phyloP scores from a whole-genome alignment of 768 basidiomycete genomes.

The Boletus edulis region DNA sequence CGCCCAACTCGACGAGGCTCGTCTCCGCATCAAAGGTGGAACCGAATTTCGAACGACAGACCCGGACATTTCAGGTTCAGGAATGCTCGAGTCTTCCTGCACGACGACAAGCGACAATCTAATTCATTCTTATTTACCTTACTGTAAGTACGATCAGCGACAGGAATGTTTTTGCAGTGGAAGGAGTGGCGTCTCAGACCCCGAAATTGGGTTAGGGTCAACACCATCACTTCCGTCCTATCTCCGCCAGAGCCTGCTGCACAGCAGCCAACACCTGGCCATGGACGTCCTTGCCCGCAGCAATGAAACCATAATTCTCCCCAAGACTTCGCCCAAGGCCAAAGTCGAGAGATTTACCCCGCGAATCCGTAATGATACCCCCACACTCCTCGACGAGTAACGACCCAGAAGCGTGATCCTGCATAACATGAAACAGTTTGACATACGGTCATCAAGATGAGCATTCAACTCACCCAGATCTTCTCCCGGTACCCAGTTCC shows the following conservation, averaged over 20 bases:
- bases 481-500: conserved; percentile 84
- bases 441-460: too few species aligned
- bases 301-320: conserved; percentile 86
- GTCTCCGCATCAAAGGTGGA: too few species aligned
- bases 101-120: too few species aligned
- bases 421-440: neutral
- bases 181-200: neutral
- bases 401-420: conserved; percentile 91
- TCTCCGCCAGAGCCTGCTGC: conserved; percentile 46
- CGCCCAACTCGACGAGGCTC: neutral
- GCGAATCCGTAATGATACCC: conserved; percentile 82
- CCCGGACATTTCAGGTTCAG: too few species aligned
- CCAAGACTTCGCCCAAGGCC: conserved; percentile 82
- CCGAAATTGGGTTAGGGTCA: neutral
- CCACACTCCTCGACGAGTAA: conserved; percentile 88
- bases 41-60: too few species aligned
- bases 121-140: too few species aligned
- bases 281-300: conserved; percentile 73
- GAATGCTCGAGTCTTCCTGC: too few species aligned
- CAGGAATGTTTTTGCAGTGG: too few species aligned
- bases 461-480: conserved; percentile 74
- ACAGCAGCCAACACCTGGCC: conserved; percentile 70
- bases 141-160: neutral
- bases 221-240: neutral
- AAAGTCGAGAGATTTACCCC: conserved; percentile 79